Base-by-base conservation (phyloP, 2,329 filamentous ascomycete genomes). In the Talaromyces sp. region DNA sequence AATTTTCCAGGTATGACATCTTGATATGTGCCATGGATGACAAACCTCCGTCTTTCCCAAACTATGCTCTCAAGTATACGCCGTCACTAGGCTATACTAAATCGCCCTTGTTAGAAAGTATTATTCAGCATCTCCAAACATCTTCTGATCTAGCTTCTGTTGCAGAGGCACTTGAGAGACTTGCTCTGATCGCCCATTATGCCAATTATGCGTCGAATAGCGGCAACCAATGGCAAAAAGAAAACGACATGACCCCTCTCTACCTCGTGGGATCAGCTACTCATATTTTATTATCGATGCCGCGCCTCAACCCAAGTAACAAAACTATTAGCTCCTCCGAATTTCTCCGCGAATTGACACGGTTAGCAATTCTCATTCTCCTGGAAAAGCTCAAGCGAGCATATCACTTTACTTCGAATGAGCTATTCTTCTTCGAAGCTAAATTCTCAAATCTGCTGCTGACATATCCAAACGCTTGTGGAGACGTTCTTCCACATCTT, bases 211-310 rank as follows among this genome's bases (percentile, higher is more conserved):
- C 42, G n/a, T 32, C 52, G 13, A 42, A 49, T 22, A 62, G 58
- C n/a, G 15, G 49, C 13, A 53, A 5, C 4, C 15, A 39, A 39
- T 65, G 64, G 64, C 60, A 52, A 63, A 36, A 51, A 27, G 64
- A 65, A 60, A 59, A 64, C 39, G 64, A 65, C 30, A 59, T 65
- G 22, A 63, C 58, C 13, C 60, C 64, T 9, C 53, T 65, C 13
- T 22, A 58, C 8, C 36, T 61, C 27, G 55, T 65, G n/a, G 61
- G 61, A 2, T 58, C 64, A 22, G 30, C 54, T 28, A 62, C 63
- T 2, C 61, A 65, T 57, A 54, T 51, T 13, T 52, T 65, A 27
- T 56, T 65, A 30, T 63, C 57, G 15, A 30, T 65, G 17, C 61
- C 61, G 32, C 63, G 63, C 52, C n/a, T 55, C 9, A 30, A 57